Base-by-base conservation (phyloP, 352 stramenopile genomes). In the Thraustochytrium sp. region DNA sequence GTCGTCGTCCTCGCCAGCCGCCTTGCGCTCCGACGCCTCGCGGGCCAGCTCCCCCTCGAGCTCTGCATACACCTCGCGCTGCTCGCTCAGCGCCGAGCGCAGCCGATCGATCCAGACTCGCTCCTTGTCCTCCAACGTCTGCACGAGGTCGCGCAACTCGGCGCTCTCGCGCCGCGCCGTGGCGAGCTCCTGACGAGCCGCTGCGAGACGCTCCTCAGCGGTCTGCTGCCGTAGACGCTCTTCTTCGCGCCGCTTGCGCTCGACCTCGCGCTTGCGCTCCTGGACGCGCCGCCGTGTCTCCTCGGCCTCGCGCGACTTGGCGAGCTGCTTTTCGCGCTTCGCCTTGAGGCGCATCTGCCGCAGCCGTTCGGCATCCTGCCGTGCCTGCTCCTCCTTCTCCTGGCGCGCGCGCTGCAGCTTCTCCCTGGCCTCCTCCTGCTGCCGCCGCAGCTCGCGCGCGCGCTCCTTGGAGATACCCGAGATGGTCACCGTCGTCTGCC, bases 361-460 rank as follows among this genome's bases (percentile, higher is more conserved):
- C 9, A 80, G 51, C 13, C 31, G 18, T 34, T 80, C 68, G 34
- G 44, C 68, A 46, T 80, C 68, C n/a, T 46, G 44, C 13, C 40
- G 42, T 8, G 68, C 68, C 44, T 65, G 34, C 31, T 63, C 46
- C 38, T 80, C 68, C 44, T 80, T 80, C 42, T 8, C 26, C 34
- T 63, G 34, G 46, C 68, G 68, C 18, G 48, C 23, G 4, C 31
- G 5, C n/a, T 36, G n/a, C 34, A 80, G 49, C 34, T 80, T 80
- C 31, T 63, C 40, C n/a, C 49, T 9, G 9, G 68, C 68, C 44
- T 65, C 48, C 53, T 61, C 68, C 38, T 80, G 68, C 68, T 80
- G 68, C 13, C 31, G 48, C 18, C 40, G 48, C 11, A 80, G 11
- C 23, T 31, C 13, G 21, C 53, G n/a, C 5, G 48, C 31, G 34